Evolutionary conservation across 768 basidiomycete species (phyloP), one percentile per base, ranked within the genome.

Genomic region (Trametes maxima): DNA sequence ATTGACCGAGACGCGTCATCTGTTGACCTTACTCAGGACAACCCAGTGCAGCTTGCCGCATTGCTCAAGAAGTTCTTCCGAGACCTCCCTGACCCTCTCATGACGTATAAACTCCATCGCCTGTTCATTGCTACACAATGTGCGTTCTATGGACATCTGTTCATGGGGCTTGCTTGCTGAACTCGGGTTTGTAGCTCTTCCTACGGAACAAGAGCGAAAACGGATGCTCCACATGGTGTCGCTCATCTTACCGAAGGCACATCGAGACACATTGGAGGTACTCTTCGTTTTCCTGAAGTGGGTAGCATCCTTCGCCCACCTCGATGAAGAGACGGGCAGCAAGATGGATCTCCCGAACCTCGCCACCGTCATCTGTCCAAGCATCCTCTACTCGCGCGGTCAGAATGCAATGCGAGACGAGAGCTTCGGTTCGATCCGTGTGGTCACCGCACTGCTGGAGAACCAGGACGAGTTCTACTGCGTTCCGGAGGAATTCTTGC

Each of bases 221-320:
- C 88, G 91, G 53, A 84, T 89, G 69, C 81, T 98, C 25, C 95
- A 98, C 73, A 82, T 96, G 66, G 79, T 95, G 16, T 89, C 89
- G 43, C 78, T 95, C 58, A 79, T 98, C 8, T 77, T 99, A 70
- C 97, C 97, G 36, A 94, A 94, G 77, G 85, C 86, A 63, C 93
- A 99, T 73, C 88, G 97, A 64, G 97, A 99, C 75, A 98, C 96
- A 19, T 87, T 97, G 85, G 97, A 99, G 75, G 93, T 97, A 52
- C 79, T 99, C 52, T 98, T 97, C 71, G 95, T 97, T 33, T 99
- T 99, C 79, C 82, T 99, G 66, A 97, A 98, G 76, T 99, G 97
- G 97, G 97, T 99, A 12, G 96, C 96, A 11, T 97, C 95, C 1
- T 99, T 99, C 73, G 94, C 97, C 50, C 96, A 99, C 75, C 87